Evolutionary conservation across 768 basidiomycete genomes (phyloP), one percentile per base, ranked within the genome.

Genomic region (Kwoniella bestiolae): DNA sequence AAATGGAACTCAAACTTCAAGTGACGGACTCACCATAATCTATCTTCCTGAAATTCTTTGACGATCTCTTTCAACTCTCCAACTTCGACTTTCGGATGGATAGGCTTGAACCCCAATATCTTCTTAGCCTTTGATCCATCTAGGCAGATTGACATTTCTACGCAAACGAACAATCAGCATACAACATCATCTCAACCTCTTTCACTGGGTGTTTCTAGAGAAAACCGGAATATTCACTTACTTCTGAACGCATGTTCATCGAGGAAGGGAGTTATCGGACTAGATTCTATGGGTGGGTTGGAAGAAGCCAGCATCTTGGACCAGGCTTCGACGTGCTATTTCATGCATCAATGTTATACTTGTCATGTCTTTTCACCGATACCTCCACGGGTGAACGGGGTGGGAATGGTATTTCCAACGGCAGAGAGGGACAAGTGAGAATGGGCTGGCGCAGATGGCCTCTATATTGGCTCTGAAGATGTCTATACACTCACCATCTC

Each of bases 231-330:
- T 18, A 26, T 28, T 9, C 2, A 70, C 78, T 63, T 32, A 79
- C 78, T 78, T 28, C 73, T 56, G 67, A 80, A 78, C 5, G 77
- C 74, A 60, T 80, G 75, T 49, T 74, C 74, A 35, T 75, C 73
- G 23, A 80, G 59, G 52, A 73, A 80, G 1, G 79, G 79, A 1
- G 75, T 66, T 34, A 80, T 78, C 4, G 75, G 71, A 2, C 74
- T 74, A 9, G 66, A 69, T 8, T 59, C 49, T 25, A 80, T 77
- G 0, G 79, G 79, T 29, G 79, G 77, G n/a, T 74, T 47, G 0
- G 79, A 78, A 16, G 60, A 64, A 7, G 69, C 66, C n/a, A 78
- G 53, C 75, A 80, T 76, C 21, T 78, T 71, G 1, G 74, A 74
- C 79, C 79, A 80, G 5, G 71, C 79, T 70, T 74, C 73, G 45